Conservation (phyloP, 176 grass and related monocot species). For the Rhynchospora pubera region DNA sequence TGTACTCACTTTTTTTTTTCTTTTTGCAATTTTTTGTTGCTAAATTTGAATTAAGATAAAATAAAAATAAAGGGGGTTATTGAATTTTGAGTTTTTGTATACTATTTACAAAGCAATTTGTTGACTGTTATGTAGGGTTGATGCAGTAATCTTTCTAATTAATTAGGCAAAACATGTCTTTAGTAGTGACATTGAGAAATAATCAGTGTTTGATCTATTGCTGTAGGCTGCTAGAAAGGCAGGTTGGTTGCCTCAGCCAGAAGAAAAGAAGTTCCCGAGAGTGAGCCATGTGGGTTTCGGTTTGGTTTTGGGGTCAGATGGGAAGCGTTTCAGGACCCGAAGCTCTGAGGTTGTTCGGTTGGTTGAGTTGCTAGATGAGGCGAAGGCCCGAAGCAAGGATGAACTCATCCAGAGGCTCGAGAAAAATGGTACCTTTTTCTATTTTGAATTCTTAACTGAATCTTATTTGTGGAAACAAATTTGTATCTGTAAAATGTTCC, state of each 20-base stretch:
- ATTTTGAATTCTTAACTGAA: constrained; percentile 10
- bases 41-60: background rate
- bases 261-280: constrained; percentile 66
- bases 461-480: constrained; percentile 1
- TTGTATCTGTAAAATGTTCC: background rate
- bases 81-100: background rate
- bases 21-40: too few species aligned
- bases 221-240: constrained; percentile 74
- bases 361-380: constrained; percentile 86
- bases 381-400: constrained; percentile 68
- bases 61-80: background rate
- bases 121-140: background rate
- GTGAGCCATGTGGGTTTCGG: constrained; percentile 84
- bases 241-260: constrained; percentile 53
- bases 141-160: too few species aligned
- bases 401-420: constrained; percentile 61
- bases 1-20: background rate
- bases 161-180: background rate
- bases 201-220: constrained; percentile 1
- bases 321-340: constrained; percentile 80
- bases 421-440: constrained; percentile 49
- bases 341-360: constrained; percentile 82
- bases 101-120: background rate
- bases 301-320: constrained; percentile 90
- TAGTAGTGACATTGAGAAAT: background rate